These are phyloP conservation scores for Umbilicus rupestris DNA, from an alignment of 164 flowering plant species.

Conservation along the genomic window DNA sequence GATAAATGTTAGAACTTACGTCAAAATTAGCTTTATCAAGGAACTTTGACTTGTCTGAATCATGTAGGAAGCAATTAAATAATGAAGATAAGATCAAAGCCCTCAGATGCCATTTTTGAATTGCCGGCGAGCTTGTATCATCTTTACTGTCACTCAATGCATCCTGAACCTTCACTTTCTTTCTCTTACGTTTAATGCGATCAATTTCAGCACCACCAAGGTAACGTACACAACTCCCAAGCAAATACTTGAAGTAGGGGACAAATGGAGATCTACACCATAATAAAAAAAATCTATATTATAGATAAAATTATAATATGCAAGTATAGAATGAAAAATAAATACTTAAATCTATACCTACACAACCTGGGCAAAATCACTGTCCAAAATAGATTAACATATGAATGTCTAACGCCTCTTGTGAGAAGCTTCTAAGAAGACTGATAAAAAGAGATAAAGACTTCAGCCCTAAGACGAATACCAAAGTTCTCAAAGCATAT, in stretches of 20 bases:
- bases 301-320: background rate
- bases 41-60: conserved; percentile 63
- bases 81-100: conserved; percentile 63
- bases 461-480: no score
- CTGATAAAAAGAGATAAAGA: no score
- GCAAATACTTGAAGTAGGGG: conserved; percentile 84
- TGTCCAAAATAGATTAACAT: no score
- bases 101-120: conserved; percentile 66
- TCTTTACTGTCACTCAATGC: conserved; percentile 13
- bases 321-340: background rate
- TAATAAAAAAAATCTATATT: background rate
- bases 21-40: conserved; percentile 71
- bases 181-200: conserved; percentile 40
- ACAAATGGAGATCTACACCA: conserved; percentile 76
- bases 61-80: conserved; percentile 79
- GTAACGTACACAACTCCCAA: conserved; percentile 41
- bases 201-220: conserved; percentile 33
- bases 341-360: background rate
- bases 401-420: no score
- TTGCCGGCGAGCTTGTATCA: conserved; percentile 19
- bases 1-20: conserved; percentile 24
- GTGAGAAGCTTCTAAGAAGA: no score
- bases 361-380: no score
- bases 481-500: no score
- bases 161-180: conserved; percentile 56